A percentile compares a stretch with the other conserved stretches of the same genome.
Evolutionary conservation across 2,329 filamentous ascomycete species (phyloP).

Genomic region (Ophiostoma australiae): DNA sequence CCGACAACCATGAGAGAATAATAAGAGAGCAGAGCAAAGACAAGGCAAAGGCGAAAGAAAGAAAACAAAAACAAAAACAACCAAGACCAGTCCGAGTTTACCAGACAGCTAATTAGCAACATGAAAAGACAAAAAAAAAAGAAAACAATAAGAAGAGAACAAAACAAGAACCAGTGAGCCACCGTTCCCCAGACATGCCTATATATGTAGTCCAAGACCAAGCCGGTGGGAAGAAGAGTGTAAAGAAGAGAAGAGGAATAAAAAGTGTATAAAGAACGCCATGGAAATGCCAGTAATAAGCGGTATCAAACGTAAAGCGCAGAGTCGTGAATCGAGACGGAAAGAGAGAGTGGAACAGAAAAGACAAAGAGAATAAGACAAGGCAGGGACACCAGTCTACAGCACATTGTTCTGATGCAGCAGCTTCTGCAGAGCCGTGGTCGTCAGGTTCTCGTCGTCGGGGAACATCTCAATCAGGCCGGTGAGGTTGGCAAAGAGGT

Average conservation of each 20-base stretch:
- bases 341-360: not conserved
- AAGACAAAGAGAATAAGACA: not conserved
- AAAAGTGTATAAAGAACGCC: not conserved
- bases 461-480: conserved; percentile 85
- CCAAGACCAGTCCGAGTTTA: not conserved
- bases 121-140: not conserved
- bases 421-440: conserved; percentile 48
- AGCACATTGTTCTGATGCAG: conserved; percentile 51
- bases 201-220: not conserved
- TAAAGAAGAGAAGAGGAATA: not conserved
- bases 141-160: not conserved
- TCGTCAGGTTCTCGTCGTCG: conserved; percentile 54
- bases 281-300: not conserved
- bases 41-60: not conserved
- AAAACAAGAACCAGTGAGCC: not conserved
- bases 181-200: not conserved
- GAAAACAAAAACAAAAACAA: not conserved
- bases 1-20: not conserved
- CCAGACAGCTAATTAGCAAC: no score
- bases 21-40: not conserved
- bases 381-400: conserved; percentile 30
- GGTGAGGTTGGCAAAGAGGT: conserved; percentile 84
- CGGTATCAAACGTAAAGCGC: conserved; percentile 13
- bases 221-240: not conserved
- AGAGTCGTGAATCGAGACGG: not conserved